Percentiles rank a stretch among this genome's conserved stretches.
Conservation (phyloP, 2,329 filamentous ascomycete species). For the Clarireedia hainanense region DNA sequence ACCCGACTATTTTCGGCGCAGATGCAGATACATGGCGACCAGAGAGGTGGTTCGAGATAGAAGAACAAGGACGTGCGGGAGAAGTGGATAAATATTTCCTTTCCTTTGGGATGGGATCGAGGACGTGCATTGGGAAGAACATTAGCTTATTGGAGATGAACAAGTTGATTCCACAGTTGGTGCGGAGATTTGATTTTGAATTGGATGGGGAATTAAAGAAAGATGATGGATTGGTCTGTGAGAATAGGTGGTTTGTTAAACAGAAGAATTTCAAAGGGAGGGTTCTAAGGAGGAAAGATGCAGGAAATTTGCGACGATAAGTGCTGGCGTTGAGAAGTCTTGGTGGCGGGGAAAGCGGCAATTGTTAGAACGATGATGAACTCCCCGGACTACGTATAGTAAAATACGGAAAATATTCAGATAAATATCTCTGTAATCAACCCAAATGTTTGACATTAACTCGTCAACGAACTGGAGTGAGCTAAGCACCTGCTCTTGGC, state of each 20-base stretch:
- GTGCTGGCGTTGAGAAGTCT: no score
- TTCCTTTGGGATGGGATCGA: conserved; percentile 34
- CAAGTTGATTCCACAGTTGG: conserved; percentile 34
- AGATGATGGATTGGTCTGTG: conserved; percentile 12
- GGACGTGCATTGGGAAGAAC: conserved; percentile 38
- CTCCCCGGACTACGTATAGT: no score
- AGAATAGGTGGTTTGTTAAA: conserved; percentile 27
- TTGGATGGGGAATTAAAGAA: conserved; percentile 14
- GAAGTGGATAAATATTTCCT: conserved; percentile 39
- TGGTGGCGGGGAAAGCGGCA: no score
- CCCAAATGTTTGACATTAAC: no score
- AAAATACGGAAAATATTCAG: no score
- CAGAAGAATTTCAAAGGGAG: conserved; percentile 20
- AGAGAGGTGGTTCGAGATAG: conserved; percentile 41
- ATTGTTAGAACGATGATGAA: no score
- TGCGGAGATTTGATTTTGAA: conserved; percentile 25
- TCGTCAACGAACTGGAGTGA: no score
- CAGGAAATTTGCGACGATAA: background rate
- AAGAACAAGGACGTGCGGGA: conserved; percentile 35
- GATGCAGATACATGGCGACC: conserved; percentile 42
- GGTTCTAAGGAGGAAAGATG: conserved; percentile 11
- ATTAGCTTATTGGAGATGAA: conserved; percentile 37
- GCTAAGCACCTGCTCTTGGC: no score
- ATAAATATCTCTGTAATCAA: no score
- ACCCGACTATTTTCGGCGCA: conserved; percentile 39